Evolutionary conservation across 2,329 filamentous ascomycete genomes (phyloP), one percentile per base, ranked within the genome.

Genomic region (Clathrospora elynae): DNA sequence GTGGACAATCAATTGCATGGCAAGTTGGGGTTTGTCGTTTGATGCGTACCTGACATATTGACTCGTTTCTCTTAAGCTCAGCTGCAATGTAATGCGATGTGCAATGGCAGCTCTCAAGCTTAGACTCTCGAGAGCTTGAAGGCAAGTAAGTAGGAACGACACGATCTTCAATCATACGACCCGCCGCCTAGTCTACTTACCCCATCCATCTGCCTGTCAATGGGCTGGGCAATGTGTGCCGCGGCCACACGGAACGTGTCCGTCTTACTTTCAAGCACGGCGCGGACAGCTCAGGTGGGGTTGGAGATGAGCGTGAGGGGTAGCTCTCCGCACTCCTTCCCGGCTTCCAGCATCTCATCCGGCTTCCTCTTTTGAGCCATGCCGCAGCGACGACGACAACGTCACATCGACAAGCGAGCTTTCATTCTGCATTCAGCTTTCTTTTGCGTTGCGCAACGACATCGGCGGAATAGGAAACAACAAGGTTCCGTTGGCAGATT

Each of bases 21-120:
- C 12, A 12, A 12, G 18, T 16, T 13, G 18, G 13, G n/a, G n/a
- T n/a, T n/a, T n/a, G n/a, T n/a, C n/a, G n/a, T n/a, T n/a, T n/a
- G 18, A 31, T n/a, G 6, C 36, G n/a, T 42, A 46, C 42, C 41
- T 9, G 42, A 46, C 42, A 46, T 46, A 13, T 18, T 35, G n/a
- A 26, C 13, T 16, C 14, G 9, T 35, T 3, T 35, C 5, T 24
- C 8, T 18, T 9, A 16, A 20, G 10, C 12, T 35, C 20, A 31
- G 8, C 23, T n/a, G 16, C 14, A 14, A 23, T 10, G 6, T 18
- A 18, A 8, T 8, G 13, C 18, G 17, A 23, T 17, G 6, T 25
- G n/a, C 22, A 31, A 35, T n/a, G n/a, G 24, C 9, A 24, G 26
- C 14, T 17, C n/a, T n/a, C n/a, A n/a, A n/a, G n/a, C n/a, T n/a